A percentile compares a stretch with the other conserved stretches of the same genome.
Evolutionary conservation across 2,329 filamentous ascomycete genomes (phyloP).

Genomic region (Trichoderma afroharzianum): DNA sequence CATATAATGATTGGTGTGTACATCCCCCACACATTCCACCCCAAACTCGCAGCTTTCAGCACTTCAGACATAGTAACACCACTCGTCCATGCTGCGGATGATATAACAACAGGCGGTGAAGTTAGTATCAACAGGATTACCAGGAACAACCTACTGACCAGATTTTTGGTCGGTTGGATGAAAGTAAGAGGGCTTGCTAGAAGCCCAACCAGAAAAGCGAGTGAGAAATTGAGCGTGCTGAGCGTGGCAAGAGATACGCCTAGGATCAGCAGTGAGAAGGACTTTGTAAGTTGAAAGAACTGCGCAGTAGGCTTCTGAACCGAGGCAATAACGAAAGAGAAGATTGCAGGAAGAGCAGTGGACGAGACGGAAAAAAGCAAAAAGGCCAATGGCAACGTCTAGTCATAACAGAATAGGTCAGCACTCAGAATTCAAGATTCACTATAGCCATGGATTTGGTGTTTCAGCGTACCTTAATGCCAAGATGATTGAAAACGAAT

Average conservation of each 20-base stretch:
- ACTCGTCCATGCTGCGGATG: slow-evolving; percentile 42
- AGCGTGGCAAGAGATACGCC: slow-evolving; percentile 90
- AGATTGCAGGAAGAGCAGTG: slow-evolving; percentile 51
- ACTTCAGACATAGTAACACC: slow-evolving; percentile 50
- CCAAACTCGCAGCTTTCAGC: slow-evolving; percentile 72
- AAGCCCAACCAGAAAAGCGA: slow-evolving; percentile 80
- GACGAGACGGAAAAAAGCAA: slow-evolving; percentile 54
- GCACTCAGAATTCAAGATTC: not conserved
- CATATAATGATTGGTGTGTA: slow-evolving; percentile 88
- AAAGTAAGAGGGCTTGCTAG: slow-evolving; percentile 78
- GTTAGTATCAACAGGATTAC: slow-evolving; percentile 54
- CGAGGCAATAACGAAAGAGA: slow-evolving; percentile 53
- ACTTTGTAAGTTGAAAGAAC: slow-evolving; percentile 77
- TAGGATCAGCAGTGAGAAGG: slow-evolving; percentile 85
- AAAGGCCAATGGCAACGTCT: slow-evolving; percentile 56
- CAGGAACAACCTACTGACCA: slow-evolving; percentile 40
- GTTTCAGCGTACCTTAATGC: slow-evolving; percentile 55
- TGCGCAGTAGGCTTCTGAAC: slow-evolving; percentile 57
- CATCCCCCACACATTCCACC: slow-evolving; percentile 85
- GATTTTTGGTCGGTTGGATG: slow-evolving; percentile 46
- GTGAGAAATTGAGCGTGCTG: slow-evolving; percentile 92
- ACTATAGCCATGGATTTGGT: not conserved
- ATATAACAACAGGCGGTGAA: slow-evolving; percentile 58
- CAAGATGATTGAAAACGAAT: slow-evolving; percentile 77
- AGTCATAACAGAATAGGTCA: not conserved